Evolutionary conservation across 176 grass and related monocot species (phyloP).

Genomic region (Thinopyrum elongatum): DNA sequence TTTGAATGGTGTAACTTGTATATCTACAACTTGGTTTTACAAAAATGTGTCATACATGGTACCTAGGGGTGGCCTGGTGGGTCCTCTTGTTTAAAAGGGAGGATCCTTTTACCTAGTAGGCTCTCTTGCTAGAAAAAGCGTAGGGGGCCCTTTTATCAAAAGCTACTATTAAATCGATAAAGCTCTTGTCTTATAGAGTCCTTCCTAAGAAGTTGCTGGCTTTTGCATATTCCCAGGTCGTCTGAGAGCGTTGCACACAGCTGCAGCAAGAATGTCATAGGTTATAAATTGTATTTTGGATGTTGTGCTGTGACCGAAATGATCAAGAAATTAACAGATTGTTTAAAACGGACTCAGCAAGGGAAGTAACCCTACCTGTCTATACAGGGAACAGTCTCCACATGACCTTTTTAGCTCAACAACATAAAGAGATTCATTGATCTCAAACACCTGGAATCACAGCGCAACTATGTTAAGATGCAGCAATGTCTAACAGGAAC

Average conservation of each 20-base stretch:
- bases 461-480: conserved; percentile 21
- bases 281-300: conserved; percentile 8
- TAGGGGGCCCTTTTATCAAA: conserved; percentile 20
- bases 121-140: neutral
- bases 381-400: conserved; percentile 70
- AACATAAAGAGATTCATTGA: conserved; percentile 71
- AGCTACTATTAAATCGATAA: conserved; percentile 43
- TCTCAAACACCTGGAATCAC: conserved; percentile 70
- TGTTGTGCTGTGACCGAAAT: neutral
- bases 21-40: conserved; percentile 23
- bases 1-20: conserved; percentile 15
- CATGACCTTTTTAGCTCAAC: conserved; percentile 78
- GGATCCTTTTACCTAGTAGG: neutral
- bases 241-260: conserved; percentile 68
- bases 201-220: conserved; percentile 36
- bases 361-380: conserved; percentile 48
- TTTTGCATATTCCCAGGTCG: conserved; percentile 56
- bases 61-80: neutral
- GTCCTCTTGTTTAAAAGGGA: conserved; percentile 7
- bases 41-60: conserved; percentile 14
- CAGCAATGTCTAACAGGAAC: conserved; percentile 9
- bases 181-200: conserved; percentile 45
- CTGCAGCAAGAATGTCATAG: conserved; percentile 38
- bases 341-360: conserved; percentile 9
- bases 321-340: neutral